Conservation (phyloP, 2,329 filamentous ascomycete species). For the Chaetomium strumarium region DNA sequence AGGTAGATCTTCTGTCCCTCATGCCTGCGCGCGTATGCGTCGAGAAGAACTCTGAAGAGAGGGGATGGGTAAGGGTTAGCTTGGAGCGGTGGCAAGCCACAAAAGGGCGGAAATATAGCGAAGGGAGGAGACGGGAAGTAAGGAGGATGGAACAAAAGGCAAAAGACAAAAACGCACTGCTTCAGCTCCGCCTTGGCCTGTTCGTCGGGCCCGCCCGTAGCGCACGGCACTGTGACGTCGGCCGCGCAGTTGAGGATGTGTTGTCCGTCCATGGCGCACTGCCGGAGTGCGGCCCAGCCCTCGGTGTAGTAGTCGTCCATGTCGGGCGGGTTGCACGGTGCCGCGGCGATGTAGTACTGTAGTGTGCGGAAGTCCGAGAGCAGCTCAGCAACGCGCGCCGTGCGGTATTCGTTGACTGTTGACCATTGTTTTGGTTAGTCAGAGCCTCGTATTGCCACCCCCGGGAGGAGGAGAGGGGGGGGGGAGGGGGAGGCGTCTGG, state of each 20-base stretch:
- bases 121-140: not conserved
- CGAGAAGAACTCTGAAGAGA: constrained; percentile 47
- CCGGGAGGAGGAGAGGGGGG: not conserved
- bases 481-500: constrained; percentile 1
- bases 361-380: constrained; percentile 56
- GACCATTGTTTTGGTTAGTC: constrained; percentile 1
- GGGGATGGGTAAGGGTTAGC: not conserved
- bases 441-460: not conserved
- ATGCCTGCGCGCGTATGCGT: constrained; percentile 56
- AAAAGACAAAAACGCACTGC: constrained; percentile 43
- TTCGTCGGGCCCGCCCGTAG: constrained; percentile 50
- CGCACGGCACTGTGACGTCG: constrained; percentile 52
- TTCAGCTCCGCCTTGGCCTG: constrained; percentile 57
- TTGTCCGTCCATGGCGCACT: constrained; percentile 57
- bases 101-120: not conserved
- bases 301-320: constrained; percentile 57
- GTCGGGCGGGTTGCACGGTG: constrained; percentile 48
- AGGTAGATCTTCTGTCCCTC: constrained; percentile 60
- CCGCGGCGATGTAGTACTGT: constrained; percentile 56
- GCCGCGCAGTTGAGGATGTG: constrained; percentile 60
- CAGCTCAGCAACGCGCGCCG: constrained; percentile 54
- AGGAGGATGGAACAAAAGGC: not conserved
- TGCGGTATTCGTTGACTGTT: constrained; percentile 55
- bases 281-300: constrained; percentile 56
- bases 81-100: not conserved